Conservation (phyloP, 768 basidiomycete genomes). For the Cyclocybe aegerita region DNA sequence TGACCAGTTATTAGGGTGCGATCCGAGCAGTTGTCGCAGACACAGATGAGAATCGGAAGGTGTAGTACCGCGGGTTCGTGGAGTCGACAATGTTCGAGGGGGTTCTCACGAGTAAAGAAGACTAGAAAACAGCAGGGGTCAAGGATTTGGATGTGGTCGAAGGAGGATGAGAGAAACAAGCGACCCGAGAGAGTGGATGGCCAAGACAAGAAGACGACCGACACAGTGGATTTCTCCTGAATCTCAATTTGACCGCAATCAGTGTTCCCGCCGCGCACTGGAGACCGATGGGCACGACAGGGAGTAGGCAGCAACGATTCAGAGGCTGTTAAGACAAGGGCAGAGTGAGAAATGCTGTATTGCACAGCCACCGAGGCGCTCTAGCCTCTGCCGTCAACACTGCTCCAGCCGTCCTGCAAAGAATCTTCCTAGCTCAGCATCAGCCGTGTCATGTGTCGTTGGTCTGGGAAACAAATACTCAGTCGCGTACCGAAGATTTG, state of each 20-base stretch:
- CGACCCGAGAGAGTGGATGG: conserved; percentile 43
- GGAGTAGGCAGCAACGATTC: no score
- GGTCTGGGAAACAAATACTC: conserved; percentile 3
- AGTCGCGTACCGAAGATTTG: conserved; percentile 21
- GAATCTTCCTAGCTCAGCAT: neutral
- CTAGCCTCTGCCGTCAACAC: no score
- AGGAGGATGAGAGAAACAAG: conserved; percentile 23
- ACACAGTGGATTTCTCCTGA: conserved; percentile 8
- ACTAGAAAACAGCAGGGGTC: conserved; percentile 10
- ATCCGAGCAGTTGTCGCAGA: conserved; percentile 2
- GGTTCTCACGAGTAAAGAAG: conserved; percentile 14
- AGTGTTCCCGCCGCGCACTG: conserved; percentile 5
- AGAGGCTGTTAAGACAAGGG: no score
- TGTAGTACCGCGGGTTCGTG: conserved; percentile 6
- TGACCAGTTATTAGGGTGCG: conserved; percentile 8
- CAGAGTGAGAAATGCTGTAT: no score
- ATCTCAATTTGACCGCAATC: conserved; percentile 14
- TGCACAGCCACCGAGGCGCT: no score
- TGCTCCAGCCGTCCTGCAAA: no score
- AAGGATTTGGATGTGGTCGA: conserved; percentile 16
- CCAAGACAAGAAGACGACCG: conserved; percentile 26
- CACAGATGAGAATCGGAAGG: conserved; percentile 12
- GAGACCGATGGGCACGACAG: no score
- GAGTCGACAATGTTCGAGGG: conserved; percentile 3
- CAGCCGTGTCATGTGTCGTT: conserved; percentile 7